Conservation (phyloP, 2,329 filamentous ascomycete genomes). For the Fusarium stilboides region DNA sequence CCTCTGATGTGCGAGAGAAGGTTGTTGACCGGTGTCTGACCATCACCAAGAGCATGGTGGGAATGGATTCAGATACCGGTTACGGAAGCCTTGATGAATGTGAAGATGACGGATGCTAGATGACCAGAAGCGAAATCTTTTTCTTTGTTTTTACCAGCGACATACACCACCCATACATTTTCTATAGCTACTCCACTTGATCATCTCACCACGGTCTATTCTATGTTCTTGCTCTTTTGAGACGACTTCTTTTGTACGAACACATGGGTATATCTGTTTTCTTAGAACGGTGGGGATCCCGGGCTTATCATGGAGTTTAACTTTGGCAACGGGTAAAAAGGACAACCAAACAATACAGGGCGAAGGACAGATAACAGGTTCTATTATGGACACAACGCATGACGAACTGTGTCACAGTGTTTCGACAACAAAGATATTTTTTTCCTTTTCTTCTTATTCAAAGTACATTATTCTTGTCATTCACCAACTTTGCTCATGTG, state of each 20-base stretch:
- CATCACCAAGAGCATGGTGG: constrained; percentile 70
- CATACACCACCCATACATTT: constrained; percentile 15
- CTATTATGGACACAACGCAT: constrained; percentile 32
- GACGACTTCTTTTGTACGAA: constrained; percentile 48
- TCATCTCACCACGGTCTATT: constrained; percentile 27
- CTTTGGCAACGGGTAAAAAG: constrained; percentile 46
- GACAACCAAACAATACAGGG: constrained; percentile 42
- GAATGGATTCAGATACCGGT: constrained; percentile 73
- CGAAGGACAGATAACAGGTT: constrained; percentile 27
- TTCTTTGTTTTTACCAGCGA: constrained; percentile 20
- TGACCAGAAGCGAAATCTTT: constrained; percentile 19
- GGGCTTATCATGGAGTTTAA: constrained; percentile 45
- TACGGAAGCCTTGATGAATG: constrained; percentile 72
- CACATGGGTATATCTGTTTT: constrained; percentile 48
- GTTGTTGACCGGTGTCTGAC: constrained; percentile 70
- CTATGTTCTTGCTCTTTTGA: constrained; percentile 25
- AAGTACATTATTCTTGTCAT: constrained; percentile 23
- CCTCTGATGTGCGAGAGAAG: constrained; percentile 64
- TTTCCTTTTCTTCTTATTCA: constrained; percentile 31
- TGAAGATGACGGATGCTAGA: constrained; percentile 55
- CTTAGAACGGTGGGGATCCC: constrained; percentile 43
- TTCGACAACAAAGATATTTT: constrained; percentile 36
- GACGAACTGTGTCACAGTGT: constrained; percentile 31
- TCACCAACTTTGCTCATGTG: neutral
- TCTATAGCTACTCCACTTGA: constrained; percentile 27